Evolutionary conservation across 1,284 basidiomycete genomes (phyloP), one percentile per base, ranked within the genome.

Genomic region (Ganoderma meredithae): DNA sequence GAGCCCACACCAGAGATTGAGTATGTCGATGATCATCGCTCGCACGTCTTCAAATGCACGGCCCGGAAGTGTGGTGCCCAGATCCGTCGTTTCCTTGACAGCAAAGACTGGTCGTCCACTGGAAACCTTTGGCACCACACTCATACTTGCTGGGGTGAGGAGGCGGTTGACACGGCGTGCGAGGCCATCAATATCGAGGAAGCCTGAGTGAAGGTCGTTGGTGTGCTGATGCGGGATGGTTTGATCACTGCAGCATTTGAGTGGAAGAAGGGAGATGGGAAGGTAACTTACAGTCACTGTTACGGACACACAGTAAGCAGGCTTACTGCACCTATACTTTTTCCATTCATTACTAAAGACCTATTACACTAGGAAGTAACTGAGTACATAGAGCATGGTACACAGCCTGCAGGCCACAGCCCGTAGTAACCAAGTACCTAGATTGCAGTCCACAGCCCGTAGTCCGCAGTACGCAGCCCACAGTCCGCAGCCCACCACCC

Each of bases 191-290:
- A 25, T 10, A 43, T 19, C 31, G 22, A 17, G 7, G 41, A 60
- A 5, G 39, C 25, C 13, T 41, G 41, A 13, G 25, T 44, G 41
- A 44, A 25, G 9, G 60, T 39, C 0, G 27, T 56, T 13, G 19
- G 55, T 13, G 33, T 7, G 2, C 7, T 43, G 8, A 2, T 43
- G 41, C 19, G 10, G 9, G 53, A 65, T n/a, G 70, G 75, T 2
- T 47, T 60, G 55, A 74, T 78, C 33, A 75, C 71, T 2, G 63
- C 68, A 4, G 69, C 63, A 22, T 77, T 77, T 44, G 55, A 69
- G 36, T 27, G 60, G 3, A 71, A 71, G 44, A 60, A 66, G 56
- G 71, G 67, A 4, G 66, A 60, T 55, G 73, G 64, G 0, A 65
- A 67, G 15, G 60, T 74, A 0, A 64, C 62, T 8, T 73, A 67